phyloP scores from a whole-genome alignment of 225 moss, liverwort and hornwort genomes.

The Pseudisothecium myosuroides region DNA sequence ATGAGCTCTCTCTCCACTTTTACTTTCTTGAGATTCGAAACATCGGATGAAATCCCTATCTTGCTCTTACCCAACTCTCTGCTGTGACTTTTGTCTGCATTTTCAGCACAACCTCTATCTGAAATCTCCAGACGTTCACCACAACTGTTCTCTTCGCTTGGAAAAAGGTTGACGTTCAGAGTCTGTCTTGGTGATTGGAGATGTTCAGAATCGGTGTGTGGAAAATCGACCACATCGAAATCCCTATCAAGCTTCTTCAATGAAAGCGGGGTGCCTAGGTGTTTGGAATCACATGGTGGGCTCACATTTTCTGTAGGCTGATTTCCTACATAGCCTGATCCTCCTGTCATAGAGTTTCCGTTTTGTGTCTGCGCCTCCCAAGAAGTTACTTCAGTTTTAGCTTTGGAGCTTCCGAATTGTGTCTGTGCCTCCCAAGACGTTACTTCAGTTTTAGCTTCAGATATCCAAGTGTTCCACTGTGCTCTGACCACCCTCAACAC shows the following conservation, averaged over 20 bases:
- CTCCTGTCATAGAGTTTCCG: not conserved
- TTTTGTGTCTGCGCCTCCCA: constrained; percentile 9
- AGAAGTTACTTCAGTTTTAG: constrained; percentile 17
- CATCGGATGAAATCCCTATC: not conserved
- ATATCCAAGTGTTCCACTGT: constrained; percentile 41
- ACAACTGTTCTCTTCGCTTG: not conserved
- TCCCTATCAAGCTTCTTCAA: constrained; percentile 24
- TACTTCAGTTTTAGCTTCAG: constrained; percentile 37
- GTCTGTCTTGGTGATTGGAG: not conserved
- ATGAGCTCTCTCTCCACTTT: constrained; percentile 1
- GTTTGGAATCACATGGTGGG: constrained; percentile 2
- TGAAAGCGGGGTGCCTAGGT: constrained; percentile 1
- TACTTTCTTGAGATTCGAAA: not conserved
- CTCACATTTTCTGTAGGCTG: not conserved
- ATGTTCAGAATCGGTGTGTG: not conserved
- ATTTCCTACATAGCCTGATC: not conserved
- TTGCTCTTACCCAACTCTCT: constrained; percentile 6
- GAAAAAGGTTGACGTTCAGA: not conserved
- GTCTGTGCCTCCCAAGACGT: constrained; percentile 9
- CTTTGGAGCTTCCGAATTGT: constrained; percentile 15
- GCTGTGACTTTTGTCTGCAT: not conserved
- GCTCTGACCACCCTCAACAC: constrained; percentile 13
- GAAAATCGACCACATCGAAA: constrained; percentile 7
- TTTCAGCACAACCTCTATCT: not conserved
- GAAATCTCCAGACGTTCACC: not conserved